Evolutionary conservation across 176 grass and related monocot genomes (phyloP).

Genomic region (Aechmea fasciata): DNA sequence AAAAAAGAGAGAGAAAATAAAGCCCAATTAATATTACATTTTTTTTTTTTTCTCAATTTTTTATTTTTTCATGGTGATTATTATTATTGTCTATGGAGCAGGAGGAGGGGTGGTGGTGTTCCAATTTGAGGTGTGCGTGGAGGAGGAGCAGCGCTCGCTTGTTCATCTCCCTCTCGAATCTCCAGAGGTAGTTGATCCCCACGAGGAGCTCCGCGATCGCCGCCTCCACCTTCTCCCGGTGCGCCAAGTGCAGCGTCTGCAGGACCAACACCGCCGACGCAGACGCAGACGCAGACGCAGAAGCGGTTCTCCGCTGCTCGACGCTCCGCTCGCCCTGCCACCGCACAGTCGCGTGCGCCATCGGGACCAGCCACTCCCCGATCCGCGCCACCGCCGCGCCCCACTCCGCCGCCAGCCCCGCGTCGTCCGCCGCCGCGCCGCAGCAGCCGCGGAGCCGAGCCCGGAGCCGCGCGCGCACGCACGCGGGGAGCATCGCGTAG

Average conservation of each 20-base stretch:
- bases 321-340: conserved; percentile 81
- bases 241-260: conserved; percentile 76
- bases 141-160: conserved; percentile 33
- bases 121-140: background rate
- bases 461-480: conserved; percentile 51
- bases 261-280: conserved; percentile 38
- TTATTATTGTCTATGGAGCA: too few relatives aligned
- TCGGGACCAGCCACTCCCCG: conserved; percentile 61
- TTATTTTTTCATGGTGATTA: too few relatives aligned
- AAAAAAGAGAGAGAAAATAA: too few relatives aligned
- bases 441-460: conserved; percentile 36
- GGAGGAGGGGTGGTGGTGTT: too few relatives aligned
- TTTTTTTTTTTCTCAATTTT: too few relatives aligned
- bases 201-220: conserved; percentile 77
- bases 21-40: too few relatives aligned
- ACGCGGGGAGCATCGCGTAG: conserved; percentile 73
- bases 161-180: conserved; percentile 72
- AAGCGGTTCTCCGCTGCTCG: conserved; percentile 19
- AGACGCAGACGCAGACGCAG: background rate
- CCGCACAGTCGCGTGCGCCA: conserved; percentile 72
- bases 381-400: conserved; percentile 53
- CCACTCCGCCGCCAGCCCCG: conserved; percentile 51
- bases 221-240: conserved; percentile 54
- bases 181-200: conserved; percentile 75
- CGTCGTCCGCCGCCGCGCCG: conserved; percentile 23